These are phyloP conservation scores for Termitomyces titanicus DNA, from an alignment of 768 basidiomycete genomes.

Conservation along the genomic window DNA sequence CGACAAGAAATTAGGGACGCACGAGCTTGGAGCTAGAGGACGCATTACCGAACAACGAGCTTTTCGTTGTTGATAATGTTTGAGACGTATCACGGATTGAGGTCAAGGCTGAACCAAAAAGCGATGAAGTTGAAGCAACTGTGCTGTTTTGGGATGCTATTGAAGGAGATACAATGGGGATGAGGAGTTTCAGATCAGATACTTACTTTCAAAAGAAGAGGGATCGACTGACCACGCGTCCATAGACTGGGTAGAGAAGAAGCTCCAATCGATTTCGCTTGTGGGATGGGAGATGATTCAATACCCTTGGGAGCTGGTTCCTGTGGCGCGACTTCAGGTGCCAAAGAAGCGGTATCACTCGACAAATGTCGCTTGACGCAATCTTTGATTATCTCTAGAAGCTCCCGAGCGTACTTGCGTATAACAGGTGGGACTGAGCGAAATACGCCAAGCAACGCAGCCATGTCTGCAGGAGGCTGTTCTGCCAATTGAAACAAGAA, in stretches of 20 bases:
- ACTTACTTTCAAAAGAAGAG: background rate
- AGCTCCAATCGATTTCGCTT: slow-evolving; percentile 3
- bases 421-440: slow-evolving; percentile 60
- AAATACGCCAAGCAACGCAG: slow-evolving; percentile 57
- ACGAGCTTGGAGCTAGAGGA: slow-evolving; percentile 10
- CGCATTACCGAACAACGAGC: slow-evolving; percentile 44
- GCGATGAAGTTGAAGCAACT: slow-evolving; percentile 20
- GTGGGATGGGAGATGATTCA: slow-evolving; percentile 8
- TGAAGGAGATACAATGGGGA: background rate
- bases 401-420: slow-evolving; percentile 56
- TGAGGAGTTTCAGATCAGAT: slow-evolving; percentile 7
- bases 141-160: background rate
- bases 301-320: background rate
- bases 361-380: slow-evolving; percentile 35
- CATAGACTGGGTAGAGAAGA: slow-evolving; percentile 20
- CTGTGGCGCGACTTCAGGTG: background rate
- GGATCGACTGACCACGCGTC: slow-evolving; percentile 22
- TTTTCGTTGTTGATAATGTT: slow-evolving; percentile 26
- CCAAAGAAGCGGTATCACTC: background rate
- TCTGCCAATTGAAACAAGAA: slow-evolving; percentile 72
- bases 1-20: background rate
- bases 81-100: slow-evolving; percentile 5
- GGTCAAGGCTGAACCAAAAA: slow-evolving; percentile 25
- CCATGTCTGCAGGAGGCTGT: slow-evolving; percentile 61
- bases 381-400: slow-evolving; percentile 57